Evolutionary conservation across 2,329 filamentous ascomycete genomes (phyloP).

Genomic region (Venturia pyrina): DNA sequence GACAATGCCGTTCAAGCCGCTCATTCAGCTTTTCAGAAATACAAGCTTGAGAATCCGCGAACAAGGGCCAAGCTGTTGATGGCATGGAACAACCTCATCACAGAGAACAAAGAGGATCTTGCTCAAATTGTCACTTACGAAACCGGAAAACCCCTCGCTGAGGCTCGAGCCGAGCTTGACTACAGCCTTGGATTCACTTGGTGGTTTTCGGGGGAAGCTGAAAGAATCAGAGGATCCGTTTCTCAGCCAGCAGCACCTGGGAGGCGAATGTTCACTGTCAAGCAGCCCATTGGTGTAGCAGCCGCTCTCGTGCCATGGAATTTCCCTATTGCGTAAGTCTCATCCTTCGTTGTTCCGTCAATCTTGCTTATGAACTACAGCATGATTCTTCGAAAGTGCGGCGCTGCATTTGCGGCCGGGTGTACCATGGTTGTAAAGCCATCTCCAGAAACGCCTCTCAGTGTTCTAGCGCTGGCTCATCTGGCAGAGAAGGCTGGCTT

Average conservation of each 20-base stretch:
- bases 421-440: slow-evolving; percentile 67
- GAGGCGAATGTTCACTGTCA: slow-evolving; percentile 59
- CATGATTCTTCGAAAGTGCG: slow-evolving; percentile 58
- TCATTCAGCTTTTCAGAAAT: slow-evolving; percentile 50
- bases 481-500: slow-evolving; percentile 47
- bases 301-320: slow-evolving; percentile 66
- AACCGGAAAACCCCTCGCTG: slow-evolving; percentile 43
- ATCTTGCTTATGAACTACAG: slow-evolving; percentile 12
- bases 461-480: slow-evolving; percentile 43
- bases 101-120: slow-evolving; percentile 51
- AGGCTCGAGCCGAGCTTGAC: slow-evolving; percentile 43
- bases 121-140: slow-evolving; percentile 53
- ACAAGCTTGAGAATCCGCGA: slow-evolving; percentile 49
- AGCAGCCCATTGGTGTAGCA: slow-evolving; percentile 62
- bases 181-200: slow-evolving; percentile 45
- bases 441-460: slow-evolving; percentile 56
- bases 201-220: slow-evolving; percentile 51
- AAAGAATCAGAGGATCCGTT: slow-evolving; percentile 53
- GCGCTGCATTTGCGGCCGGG: slow-evolving; percentile 58
- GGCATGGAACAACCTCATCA: slow-evolving; percentile 56
- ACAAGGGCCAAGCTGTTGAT: slow-evolving; percentile 52
- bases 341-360: neutral
- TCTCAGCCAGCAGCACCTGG: slow-evolving; percentile 50
- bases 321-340: slow-evolving; percentile 49
- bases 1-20: slow-evolving; percentile 49